Evolutionary conservation across 345 rosid species (phyloP).

Genomic region (Brassica juncea): DNA sequence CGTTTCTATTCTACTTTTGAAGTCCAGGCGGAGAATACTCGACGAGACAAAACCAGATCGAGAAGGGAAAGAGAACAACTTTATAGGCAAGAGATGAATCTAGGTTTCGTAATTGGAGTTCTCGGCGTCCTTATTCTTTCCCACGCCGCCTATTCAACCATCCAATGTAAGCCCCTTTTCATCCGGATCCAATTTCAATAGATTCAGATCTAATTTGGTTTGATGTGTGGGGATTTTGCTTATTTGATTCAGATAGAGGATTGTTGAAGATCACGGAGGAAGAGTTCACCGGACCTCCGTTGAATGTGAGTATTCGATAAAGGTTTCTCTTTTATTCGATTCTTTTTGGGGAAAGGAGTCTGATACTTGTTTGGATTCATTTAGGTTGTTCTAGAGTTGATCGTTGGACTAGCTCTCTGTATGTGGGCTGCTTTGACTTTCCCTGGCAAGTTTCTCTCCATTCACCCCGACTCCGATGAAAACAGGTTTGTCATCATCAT

Average conservation of each 20-base stretch:
- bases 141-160: slow-evolving; percentile 90
- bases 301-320: slow-evolving; percentile 51
- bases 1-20: not conserved
- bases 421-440: slow-evolving; percentile 91
- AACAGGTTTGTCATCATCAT: slow-evolving; percentile 58
- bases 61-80: too few species aligned
- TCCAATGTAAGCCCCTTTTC: slow-evolving; percentile 57
- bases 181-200: not conserved
- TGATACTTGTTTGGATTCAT: slow-evolving; percentile 19
- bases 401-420: slow-evolving; percentile 70
- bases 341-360: not conserved
- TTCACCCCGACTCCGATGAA: slow-evolving; percentile 90
- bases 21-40: slow-evolving; percentile 26
- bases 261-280: slow-evolving; percentile 90
- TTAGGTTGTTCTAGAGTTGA: slow-evolving; percentile 79
- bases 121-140: slow-evolving; percentile 67
- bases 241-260: slow-evolving; percentile 64
- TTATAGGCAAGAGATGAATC: slow-evolving; percentile 42
- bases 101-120: slow-evolving; percentile 65
- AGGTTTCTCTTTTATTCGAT: not conserved
- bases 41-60: slow-evolving; percentile 29
- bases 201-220: slow-evolving; percentile 12
- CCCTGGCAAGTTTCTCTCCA: slow-evolving; percentile 83
- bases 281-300: slow-evolving; percentile 79
- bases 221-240: slow-evolving; percentile 6